Evolutionary conservation across 345 rosid genomes (phyloP).

Genomic region (Garcia nutans): DNA sequence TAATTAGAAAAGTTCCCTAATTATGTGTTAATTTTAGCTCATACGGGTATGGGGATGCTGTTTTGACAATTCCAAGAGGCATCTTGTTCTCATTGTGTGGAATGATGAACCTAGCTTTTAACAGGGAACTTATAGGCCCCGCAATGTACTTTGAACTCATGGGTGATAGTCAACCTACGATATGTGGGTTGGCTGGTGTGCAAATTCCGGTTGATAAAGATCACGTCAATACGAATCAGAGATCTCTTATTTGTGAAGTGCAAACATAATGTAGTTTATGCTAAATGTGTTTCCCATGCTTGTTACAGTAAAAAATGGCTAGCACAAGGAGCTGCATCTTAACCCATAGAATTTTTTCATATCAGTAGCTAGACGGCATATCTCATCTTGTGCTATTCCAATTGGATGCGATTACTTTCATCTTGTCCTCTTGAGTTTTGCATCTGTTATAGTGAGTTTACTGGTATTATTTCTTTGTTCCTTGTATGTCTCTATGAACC

Average conservation of each 20-base stretch:
- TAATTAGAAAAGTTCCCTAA: not conserved
- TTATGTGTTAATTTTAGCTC: constrained; percentile 4
- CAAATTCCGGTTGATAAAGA: constrained; percentile 5
- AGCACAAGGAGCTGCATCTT: not conserved
- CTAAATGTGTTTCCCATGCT: no score
- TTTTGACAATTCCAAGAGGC: constrained; percentile 39
- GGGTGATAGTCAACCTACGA: constrained; percentile 44
- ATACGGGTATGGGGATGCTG: constrained; percentile 33
- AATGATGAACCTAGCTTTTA: constrained; percentile 39
- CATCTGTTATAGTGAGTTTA: not conserved
- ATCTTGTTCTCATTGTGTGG: constrained; percentile 40
- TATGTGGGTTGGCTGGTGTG: constrained; percentile 49
- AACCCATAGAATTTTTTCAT: not conserved
- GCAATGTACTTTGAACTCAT: constrained; percentile 45
- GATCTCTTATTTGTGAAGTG: not conserved
- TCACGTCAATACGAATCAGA: not conserved
- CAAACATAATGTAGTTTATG: no score
- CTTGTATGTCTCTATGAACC: not conserved
- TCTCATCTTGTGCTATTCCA: not conserved
- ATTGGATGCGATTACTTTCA: not conserved
- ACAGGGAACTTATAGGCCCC: constrained; percentile 38
- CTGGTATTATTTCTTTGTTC: not conserved
- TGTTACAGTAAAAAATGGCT: no score
- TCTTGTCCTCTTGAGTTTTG: not conserved
- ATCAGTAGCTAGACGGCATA: not conserved